Conservation (phyloP, 2,329 filamentous ascomycete genomes). For the Claviceps spartinae region DNA sequence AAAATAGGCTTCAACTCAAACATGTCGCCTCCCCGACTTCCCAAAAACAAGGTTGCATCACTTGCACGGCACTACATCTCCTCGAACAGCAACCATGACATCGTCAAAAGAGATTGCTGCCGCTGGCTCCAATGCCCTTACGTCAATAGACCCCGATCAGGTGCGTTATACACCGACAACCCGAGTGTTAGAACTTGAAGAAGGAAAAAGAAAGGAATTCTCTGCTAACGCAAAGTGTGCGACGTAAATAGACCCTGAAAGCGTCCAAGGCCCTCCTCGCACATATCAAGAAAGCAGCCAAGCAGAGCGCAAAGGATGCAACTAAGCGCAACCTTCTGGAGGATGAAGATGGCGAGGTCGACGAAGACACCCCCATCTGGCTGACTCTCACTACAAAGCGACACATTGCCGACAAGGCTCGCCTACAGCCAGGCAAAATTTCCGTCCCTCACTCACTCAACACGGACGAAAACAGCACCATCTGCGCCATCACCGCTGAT, state of each 20-base stretch:
- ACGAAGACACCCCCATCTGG: conserved; percentile 42
- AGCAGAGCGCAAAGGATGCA: conserved; percentile 30
- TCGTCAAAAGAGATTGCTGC: conserved; percentile 27
- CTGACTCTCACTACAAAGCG: conserved; percentile 51
- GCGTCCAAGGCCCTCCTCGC: conserved; percentile 48
- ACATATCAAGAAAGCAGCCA: conserved; percentile 45
- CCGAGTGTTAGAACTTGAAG: neutral
- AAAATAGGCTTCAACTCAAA: conserved; percentile 5
- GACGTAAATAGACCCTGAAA: conserved; percentile 36
- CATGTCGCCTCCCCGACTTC: conserved; percentile 9
- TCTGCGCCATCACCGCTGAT: conserved; percentile 77
- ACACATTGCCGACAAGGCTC: conserved; percentile 56
- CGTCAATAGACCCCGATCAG: conserved; percentile 28
- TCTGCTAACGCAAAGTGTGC: neutral
- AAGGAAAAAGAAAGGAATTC: neutral
- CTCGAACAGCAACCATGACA: conserved; percentile 21
- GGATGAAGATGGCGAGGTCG: conserved; percentile 25
- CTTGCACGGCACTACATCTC: neutral
- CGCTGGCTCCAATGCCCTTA: conserved; percentile 18
- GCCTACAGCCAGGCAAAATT: conserved; percentile 76
- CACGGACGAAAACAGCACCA: conserved; percentile 46
- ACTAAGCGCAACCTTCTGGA: conserved; percentile 44
- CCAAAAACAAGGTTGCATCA: neutral
- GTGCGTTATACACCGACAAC: conserved; percentile 12
- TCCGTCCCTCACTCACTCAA: conserved; percentile 63